A percentile compares a stretch with the other conserved stretches of the same genome.
Evolutionary conservation across 1,284 basidiomycete genomes (phyloP).

Genomic region (Ganoderma leucocontextum): DNA sequence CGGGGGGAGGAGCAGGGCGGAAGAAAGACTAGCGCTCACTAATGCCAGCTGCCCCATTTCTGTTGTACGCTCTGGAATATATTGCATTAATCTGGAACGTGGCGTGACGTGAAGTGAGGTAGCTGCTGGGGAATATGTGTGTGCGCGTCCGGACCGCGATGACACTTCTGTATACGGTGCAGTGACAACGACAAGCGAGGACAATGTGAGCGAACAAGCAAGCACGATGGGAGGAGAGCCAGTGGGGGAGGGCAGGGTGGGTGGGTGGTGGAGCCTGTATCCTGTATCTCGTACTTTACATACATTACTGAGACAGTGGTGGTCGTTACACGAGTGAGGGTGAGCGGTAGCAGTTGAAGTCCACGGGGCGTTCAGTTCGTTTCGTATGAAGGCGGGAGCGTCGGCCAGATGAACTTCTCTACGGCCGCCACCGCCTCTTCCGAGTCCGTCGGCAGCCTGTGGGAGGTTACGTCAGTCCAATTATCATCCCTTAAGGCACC

Average conservation of each 20-base stretch:
- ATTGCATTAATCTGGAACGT: conserved; percentile 44
- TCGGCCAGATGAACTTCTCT: conserved; percentile 68
- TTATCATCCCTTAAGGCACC: background rate
- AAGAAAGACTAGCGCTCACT: background rate
- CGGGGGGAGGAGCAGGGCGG: background rate
- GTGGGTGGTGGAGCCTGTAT: background rate
- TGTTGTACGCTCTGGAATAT: conserved; percentile 27
- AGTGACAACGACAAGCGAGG: background rate
- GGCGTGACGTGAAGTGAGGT: conserved; percentile 2
- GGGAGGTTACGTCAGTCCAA: background rate
- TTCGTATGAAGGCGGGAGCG: conserved; percentile 32
- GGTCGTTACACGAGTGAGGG: conserved; percentile 2
- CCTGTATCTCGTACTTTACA: conserved; percentile 15
- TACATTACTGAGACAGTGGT: conserved; percentile 10
- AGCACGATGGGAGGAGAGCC: background rate
- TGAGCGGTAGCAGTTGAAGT: background rate
- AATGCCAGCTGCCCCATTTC: background rate
- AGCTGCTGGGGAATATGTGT: background rate
- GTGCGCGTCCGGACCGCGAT: conserved; percentile 7
- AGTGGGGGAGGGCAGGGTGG: background rate
- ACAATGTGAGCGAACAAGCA: background rate
- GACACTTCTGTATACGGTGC: background rate
- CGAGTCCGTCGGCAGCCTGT: conserved; percentile 76
- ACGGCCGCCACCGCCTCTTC: conserved; percentile 67
- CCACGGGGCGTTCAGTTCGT: background rate